Percentiles rank a stretch among this genome's conserved stretches.
Evolutionary conservation across 805 yeast species (phyloP).

Genomic region (Saturnispora zaruensis): DNA sequence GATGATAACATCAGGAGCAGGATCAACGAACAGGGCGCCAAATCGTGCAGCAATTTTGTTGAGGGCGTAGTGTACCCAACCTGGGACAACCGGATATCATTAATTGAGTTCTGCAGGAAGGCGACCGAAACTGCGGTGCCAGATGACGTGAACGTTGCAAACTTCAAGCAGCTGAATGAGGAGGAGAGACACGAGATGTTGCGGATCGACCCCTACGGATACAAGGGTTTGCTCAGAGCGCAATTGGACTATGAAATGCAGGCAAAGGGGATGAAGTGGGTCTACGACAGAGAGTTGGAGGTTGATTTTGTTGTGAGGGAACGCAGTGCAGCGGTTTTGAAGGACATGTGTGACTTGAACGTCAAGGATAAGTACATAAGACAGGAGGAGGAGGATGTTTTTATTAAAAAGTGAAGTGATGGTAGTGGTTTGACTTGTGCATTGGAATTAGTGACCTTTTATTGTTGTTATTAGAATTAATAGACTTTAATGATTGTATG

Average conservation of each 20-base stretch:
- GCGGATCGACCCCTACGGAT: conserved; percentile 45
- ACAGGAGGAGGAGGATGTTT: neutral
- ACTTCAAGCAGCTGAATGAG: conserved; percentile 11
- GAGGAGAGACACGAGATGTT: conserved; percentile 19
- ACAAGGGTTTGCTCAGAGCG: conserved; percentile 25
- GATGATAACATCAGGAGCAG: conserved; percentile 41
- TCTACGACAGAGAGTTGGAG: conserved; percentile 6
- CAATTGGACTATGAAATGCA: conserved; percentile 23
- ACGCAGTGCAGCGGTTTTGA: conserved; percentile 2
- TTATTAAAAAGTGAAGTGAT: neutral
- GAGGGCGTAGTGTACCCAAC: conserved; percentile 23
- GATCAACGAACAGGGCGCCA: conserved; percentile 29
- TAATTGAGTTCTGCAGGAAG: conserved; percentile 14
- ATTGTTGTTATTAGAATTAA: neutral
- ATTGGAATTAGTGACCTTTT: neutral
- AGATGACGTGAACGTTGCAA: conserved; percentile 10
- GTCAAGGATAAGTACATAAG: conserved; percentile 3
- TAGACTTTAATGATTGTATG: neutral
- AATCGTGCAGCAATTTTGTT: conserved; percentile 24
- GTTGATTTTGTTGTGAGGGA: conserved; percentile 4
- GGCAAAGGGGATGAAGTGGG: conserved; percentile 3
- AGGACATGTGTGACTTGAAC: conserved; percentile 5
- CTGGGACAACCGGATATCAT: conserved; percentile 33
- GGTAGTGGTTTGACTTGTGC: neutral
- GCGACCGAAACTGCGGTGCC: conserved; percentile 25